Percentiles rank a stretch among this genome's conserved stretches.
These are phyloP conservation scores for Pyrenula aspistea DNA, from an alignment of 495 filamentous ascomycete species.

Conservation along the genomic window DNA sequence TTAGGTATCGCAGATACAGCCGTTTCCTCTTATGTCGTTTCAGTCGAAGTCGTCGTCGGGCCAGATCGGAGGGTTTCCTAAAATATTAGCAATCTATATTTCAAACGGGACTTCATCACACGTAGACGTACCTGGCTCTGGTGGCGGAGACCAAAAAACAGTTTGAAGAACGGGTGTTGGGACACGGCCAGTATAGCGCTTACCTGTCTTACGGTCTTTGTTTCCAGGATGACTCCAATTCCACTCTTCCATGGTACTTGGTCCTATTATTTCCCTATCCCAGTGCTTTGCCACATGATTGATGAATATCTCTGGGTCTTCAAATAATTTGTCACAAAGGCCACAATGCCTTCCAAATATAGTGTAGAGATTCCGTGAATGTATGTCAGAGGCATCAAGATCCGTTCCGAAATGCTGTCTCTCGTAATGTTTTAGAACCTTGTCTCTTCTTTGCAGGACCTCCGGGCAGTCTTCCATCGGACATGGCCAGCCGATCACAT, in stretches of 20 bases:
- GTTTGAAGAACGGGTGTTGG: too few relatives aligned
- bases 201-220: too few relatives aligned
- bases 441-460: neutral
- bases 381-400: neutral
- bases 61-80: too few relatives aligned
- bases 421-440: neutral
- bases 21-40: too few relatives aligned
- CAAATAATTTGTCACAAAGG: neutral
- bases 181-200: too few relatives aligned
- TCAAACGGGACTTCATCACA: too few relatives aligned
- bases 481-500: neutral
- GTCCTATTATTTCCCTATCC: constrained; percentile 9
- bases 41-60: too few relatives aligned
- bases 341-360: neutral
- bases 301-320: neutral
- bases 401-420: neutral
- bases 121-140: too few relatives aligned
- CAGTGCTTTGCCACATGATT: neutral
- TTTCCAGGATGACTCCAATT: too few relatives aligned
- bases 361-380: neutral
- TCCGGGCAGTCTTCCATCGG: neutral
- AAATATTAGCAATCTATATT: too few relatives aligned
- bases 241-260: constrained; percentile 6
- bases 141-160: too few relatives aligned
- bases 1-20: too few relatives aligned